Base-by-base conservation (phyloP, 2,329 filamentous ascomycete genomes). In the Penicillium sp. region DNA sequence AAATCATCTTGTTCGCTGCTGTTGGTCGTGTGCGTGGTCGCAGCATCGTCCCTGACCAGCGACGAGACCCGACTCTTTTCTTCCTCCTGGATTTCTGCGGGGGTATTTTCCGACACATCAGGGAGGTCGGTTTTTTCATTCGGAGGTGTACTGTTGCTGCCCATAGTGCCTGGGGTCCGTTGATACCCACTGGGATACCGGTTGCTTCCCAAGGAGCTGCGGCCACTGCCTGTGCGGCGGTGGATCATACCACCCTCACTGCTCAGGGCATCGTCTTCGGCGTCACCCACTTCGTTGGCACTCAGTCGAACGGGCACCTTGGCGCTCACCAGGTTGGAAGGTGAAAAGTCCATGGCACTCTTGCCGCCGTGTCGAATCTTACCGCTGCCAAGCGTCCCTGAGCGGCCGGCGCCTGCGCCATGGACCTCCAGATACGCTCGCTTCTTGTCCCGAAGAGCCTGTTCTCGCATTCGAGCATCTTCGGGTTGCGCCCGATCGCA, bases 211-310 rank as follows among this genome's bases (percentile, higher is more conserved):
- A 79, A 60, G 30, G 77, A 81, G 58, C 77, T 81, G 46, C 78
- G 70, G 9, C 78, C 77, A 46, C 77, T 81, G 31, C 77, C 77
- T 2, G 72, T 76, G 36, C 78, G 71, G 35, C 72, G 71, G 54
- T 81, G 77, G 45, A 66, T 51, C 31, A 57, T 57, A 13, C 58
- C 59, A 33, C 51, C 50, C 7, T 62, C 60, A 7, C 62, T 63
- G 48, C 62, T 70, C 51, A 51, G 65, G 11, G 66, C 62, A 28
- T 84, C 82, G 33, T 83, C 87, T 55, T 90, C 87, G 51, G 84
- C 89, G 51, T 87, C 88, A 57, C 94, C 89, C 10, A 97, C 87
- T 65, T 98, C 93, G 35, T 87, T 94, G n/a, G 93, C 91, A 63
- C 87, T 94, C 47, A 98, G 75, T 29, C 93, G 83, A 67, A 96